Evolutionary conservation across 116 monocot genomes (phyloP).

Genomic region (Zostera marina): DNA sequence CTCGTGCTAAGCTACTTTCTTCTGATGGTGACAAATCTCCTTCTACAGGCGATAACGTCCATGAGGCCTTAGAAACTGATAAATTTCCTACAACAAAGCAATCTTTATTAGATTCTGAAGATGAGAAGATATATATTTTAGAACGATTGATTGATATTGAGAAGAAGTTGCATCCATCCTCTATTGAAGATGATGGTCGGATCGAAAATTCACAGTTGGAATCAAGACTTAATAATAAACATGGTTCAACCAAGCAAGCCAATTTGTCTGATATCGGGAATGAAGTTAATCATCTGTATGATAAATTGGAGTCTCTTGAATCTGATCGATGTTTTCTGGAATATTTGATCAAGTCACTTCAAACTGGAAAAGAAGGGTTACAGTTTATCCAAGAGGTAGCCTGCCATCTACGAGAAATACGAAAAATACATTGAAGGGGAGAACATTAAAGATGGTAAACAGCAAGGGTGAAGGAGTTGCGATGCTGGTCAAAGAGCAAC

Average conservation of each 20-base stretch:
- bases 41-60: background rate
- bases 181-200: background rate
- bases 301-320: constrained; percentile 74
- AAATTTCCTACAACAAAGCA: background rate
- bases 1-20: background rate
- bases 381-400: constrained; percentile 64
- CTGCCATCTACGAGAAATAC: constrained; percentile 38
- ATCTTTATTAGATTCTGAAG: constrained; percentile 30
- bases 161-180: constrained; percentile 23
- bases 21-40: background rate
- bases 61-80: background rate
- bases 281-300: constrained; percentile 39
- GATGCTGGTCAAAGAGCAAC: too few relatives aligned
- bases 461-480: too few relatives aligned
- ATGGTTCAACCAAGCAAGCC: constrained; percentile 6
- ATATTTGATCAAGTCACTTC: constrained; percentile 57
- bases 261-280: constrained; percentile 23
- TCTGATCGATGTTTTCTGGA: constrained; percentile 72
- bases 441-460: too few relatives aligned
- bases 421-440: constrained; percentile 14
- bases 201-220: background rate
- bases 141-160: constrained; percentile 44
- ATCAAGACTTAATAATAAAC: background rate
- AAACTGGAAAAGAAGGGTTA: constrained; percentile 51
- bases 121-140: constrained; percentile 50